A percentile compares a stretch with the other conserved stretches of the same genome.
Conservation (phyloP, 2,329 filamentous ascomycete genomes). For the Exophiala sideris region DNA sequence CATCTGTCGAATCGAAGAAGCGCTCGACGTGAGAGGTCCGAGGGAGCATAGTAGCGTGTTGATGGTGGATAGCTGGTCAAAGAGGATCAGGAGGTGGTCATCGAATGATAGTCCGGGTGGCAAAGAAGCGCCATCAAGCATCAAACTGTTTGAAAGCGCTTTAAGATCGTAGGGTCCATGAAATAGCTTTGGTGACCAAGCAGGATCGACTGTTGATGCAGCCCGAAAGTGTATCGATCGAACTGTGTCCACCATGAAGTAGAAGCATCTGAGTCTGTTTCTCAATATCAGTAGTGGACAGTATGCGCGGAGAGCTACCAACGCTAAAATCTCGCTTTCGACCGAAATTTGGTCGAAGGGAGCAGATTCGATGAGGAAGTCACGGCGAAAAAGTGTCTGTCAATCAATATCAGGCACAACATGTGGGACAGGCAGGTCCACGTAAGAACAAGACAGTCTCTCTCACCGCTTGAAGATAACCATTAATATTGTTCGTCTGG, state of each 20-base stretch:
- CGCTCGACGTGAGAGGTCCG: not conserved
- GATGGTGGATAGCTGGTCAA: not conserved
- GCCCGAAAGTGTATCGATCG: slow-evolving; percentile 3
- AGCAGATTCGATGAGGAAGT: no score
- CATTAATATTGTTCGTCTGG: not conserved
- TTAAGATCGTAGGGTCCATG: not conserved
- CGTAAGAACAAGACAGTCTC: not conserved
- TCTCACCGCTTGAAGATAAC: not conserved
- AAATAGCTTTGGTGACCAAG: not conserved
- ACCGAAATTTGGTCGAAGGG: no score
- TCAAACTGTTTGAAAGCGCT: not conserved
- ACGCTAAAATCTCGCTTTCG: no score
- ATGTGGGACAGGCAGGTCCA: no score
- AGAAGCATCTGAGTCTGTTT: slow-evolving; percentile 1
- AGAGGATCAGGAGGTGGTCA: not conserved
- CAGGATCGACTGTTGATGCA: slow-evolving; percentile 3
- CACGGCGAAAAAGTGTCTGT: no score
- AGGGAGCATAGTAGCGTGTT: not conserved
- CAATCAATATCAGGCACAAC: no score
- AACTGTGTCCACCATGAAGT: slow-evolving; percentile 8
- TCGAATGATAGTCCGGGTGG: not conserved
- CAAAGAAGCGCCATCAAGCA: not conserved
- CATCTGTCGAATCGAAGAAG: not conserved
- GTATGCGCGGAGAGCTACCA: no score
- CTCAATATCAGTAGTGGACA: no score